These are phyloP conservation scores for Apiospora aurea DNA, from an alignment of 2,329 filamentous ascomycete genomes.

Conservation along the genomic window DNA sequence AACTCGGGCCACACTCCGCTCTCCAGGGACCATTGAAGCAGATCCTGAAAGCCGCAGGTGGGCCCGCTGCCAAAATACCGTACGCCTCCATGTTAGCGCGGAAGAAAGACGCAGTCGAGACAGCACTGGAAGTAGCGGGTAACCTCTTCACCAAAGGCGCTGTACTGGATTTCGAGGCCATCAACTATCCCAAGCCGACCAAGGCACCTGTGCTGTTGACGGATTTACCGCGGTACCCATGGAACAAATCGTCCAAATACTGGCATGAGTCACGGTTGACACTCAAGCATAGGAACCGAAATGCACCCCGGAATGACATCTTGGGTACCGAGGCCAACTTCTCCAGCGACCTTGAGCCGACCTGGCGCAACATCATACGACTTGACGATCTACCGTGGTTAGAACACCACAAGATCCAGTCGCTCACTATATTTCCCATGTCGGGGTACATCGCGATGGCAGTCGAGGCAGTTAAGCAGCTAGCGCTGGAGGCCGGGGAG, in stretches of 20 bases:
- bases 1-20: constrained; percentile 36
- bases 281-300: constrained; percentile 1
- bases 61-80: constrained; percentile 33
- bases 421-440: constrained; percentile 24
- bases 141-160: constrained; percentile 40
- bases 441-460: constrained; percentile 27
- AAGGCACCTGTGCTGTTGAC: constrained; percentile 20
- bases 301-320: constrained; percentile 23
- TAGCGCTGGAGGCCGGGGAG: constrained; percentile 37
- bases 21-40: constrained; percentile 37
- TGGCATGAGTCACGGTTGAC: constrained; percentile 26
- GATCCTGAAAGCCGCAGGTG: constrained; percentile 34
- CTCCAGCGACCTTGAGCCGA: constrained; percentile 22
- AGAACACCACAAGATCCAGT: constrained; percentile 24
- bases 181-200: constrained; percentile 19
- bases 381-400: constrained; percentile 26
- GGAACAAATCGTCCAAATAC: constrained; percentile 34
- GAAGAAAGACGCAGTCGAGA: constrained; percentile 32
- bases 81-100: constrained; percentile 39
- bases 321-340: constrained; percentile 22
- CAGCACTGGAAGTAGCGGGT: constrained; percentile 38
- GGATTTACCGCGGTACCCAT: constrained; percentile 16
- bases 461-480: constrained; percentile 32
- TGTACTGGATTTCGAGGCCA: constrained; percentile 36
- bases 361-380: constrained; percentile 23